Evolutionary conservation across 257 asterid species (phyloP).

Genomic region (Capsicum rhomboideum): DNA sequence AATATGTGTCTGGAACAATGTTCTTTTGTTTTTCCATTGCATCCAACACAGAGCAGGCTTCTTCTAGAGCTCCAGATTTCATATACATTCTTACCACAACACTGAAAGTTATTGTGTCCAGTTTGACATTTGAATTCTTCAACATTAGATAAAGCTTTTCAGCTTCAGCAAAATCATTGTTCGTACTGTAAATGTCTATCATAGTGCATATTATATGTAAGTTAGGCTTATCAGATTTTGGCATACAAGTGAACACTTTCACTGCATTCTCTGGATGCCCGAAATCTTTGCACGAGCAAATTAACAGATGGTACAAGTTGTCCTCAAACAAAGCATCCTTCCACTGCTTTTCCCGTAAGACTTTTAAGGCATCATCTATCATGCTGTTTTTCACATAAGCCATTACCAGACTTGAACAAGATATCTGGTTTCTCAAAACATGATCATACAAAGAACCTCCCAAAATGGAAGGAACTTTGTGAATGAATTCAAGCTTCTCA

Average conservation of each 20-base stretch:
- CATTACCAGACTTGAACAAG: constrained; percentile 60
- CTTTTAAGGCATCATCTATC: constrained; percentile 55
- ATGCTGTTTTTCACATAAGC: constrained; percentile 56
- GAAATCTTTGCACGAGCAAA: constrained; percentile 81
- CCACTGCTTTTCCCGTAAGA: constrained; percentile 63
- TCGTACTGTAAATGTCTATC: constrained; percentile 72
- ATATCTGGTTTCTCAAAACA: constrained; percentile 43
- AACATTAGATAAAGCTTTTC: constrained; percentile 50
- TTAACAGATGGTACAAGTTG: constrained; percentile 66
- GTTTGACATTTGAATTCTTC: constrained; percentile 33
- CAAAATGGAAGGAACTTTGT: constrained; percentile 38
- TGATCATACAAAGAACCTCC: constrained; percentile 53
- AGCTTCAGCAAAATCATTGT: constrained; percentile 47
- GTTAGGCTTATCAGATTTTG: constrained; percentile 48
- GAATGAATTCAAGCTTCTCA: constrained; percentile 57
- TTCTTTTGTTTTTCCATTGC: constrained; percentile 47
- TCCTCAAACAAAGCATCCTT: constrained; percentile 68
- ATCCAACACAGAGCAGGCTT: constrained; percentile 60
- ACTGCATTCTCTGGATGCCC: constrained; percentile 50
- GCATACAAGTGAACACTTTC: constrained; percentile 59
- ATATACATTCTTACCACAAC: constrained; percentile 63
- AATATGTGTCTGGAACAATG: constrained; percentile 73
- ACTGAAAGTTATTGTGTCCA: constrained; percentile 79
- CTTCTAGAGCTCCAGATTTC: constrained; percentile 52
- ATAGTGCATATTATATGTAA: constrained; percentile 71